These are phyloP conservation scores for Pseudonitzschia delicatissima DNA, from an alignment of 108 stramenopile genomes.

Conservation along the genomic window DNA sequence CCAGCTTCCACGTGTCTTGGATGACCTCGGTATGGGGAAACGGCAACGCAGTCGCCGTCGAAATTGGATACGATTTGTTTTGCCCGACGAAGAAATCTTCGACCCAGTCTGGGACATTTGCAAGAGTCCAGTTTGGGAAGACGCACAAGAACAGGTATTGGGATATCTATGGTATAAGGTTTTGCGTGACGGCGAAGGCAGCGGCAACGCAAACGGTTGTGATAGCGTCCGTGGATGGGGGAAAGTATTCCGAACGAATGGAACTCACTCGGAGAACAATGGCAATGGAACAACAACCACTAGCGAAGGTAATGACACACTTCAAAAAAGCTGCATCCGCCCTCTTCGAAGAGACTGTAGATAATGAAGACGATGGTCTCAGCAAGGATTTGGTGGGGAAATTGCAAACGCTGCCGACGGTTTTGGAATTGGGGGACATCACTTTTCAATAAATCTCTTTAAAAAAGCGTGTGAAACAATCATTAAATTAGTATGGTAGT, in stretches of 20 bases:
- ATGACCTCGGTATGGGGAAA: neutral
- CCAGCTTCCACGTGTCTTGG: neutral
- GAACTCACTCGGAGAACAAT: neutral
- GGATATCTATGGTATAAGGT: neutral
- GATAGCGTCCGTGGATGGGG: neutral
- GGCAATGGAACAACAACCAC: conserved; percentile 3
- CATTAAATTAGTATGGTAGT: neutral
- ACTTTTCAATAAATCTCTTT: conserved; percentile 32
- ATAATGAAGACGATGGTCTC: neutral
- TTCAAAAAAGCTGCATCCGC: conserved; percentile 19
- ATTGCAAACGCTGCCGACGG: conserved; percentile 25
- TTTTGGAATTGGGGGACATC: conserved; percentile 33
- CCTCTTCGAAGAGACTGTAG: neutral
- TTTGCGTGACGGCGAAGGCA: conserved; percentile 5
- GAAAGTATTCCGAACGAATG: neutral
- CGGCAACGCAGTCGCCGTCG: neutral
- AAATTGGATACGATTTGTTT: conserved; percentile 25
- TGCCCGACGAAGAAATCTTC: conserved; percentile 18
- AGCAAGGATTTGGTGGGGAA: neutral
- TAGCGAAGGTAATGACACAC: conserved; percentile 29
- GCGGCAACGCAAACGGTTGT: neutral
- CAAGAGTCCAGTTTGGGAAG: conserved; percentile 12
- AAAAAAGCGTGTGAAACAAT: too few species aligned
- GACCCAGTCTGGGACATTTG: conserved; percentile 19
- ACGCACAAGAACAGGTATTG: conserved; percentile 16